phyloP scores from a whole-genome alignment of 805 yeast species.

The Tetrapisispora iriomotensis region DNA sequence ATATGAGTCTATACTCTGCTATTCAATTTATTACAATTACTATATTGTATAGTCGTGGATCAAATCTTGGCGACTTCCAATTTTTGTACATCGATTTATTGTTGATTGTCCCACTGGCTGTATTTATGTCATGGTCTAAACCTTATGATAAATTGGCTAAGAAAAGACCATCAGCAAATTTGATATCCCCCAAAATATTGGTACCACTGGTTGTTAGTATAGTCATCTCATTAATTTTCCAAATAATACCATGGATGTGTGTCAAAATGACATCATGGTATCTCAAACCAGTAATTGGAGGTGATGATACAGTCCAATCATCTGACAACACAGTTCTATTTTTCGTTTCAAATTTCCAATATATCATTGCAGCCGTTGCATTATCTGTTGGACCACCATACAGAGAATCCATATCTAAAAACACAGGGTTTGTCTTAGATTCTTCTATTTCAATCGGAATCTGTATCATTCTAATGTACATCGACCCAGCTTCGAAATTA shows the following conservation, averaged over 20 bases:
- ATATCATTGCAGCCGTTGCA: constrained; percentile 73
- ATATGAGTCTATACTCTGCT: constrained; percentile 94
- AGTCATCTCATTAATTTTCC: constrained; percentile 51
- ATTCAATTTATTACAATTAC: constrained; percentile 88
- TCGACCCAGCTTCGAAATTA: constrained; percentile 41
- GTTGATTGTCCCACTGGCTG: constrained; percentile 86
- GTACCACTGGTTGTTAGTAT: constrained; percentile 78
- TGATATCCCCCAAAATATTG: constrained; percentile 80
- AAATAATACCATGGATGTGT: constrained; percentile 53
- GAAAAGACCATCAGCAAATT: constrained; percentile 88
- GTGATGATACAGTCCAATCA: constrained; percentile 69
- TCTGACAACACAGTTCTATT: constrained; percentile 87
- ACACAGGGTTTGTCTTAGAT: constrained; percentile 61
- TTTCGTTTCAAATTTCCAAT: constrained; percentile 76
- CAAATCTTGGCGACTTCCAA: constrained; percentile 94
- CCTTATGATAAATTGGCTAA: constrained; percentile 50
- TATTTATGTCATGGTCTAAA: constrained; percentile 95
- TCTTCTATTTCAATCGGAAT: constrained; percentile 39
- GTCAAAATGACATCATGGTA: constrained; percentile 66
- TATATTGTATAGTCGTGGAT: constrained; percentile 75
- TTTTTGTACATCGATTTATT: constrained; percentile 88
- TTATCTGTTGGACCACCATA: constrained; percentile 91
- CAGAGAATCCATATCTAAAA: constrained; percentile 61
- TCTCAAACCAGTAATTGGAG: constrained; percentile 67
- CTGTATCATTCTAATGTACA: constrained; percentile 46